phyloP scores from a whole-genome alignment of 2,329 filamentous ascomycete genomes.

The Aureobasidium sp. region DNA sequence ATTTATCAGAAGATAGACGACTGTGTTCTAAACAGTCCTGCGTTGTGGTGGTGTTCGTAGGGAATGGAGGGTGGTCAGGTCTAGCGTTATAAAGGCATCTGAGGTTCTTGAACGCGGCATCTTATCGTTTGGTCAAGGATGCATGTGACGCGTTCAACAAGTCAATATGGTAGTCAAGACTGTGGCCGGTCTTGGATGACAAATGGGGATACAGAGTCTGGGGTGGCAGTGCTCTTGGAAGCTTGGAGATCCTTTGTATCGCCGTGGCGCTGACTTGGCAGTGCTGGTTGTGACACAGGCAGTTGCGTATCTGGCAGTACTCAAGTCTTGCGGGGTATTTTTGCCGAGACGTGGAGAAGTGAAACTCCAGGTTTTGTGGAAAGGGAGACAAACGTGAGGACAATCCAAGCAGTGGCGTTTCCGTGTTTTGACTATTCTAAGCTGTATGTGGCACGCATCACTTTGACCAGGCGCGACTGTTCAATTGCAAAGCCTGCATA shows the following conservation, averaged over 20 bases:
- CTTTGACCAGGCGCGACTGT: too few species aligned
- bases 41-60: neutral
- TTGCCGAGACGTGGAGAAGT: too few species aligned
- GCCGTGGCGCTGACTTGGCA: conserved; percentile 1
- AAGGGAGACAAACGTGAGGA: too few species aligned
- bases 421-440: too few species aligned
- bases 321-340: too few species aligned
- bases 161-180: too few species aligned
- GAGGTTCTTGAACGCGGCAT: neutral
- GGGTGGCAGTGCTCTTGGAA: conserved; percentile 9
- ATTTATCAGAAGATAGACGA: neutral
- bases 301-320: neutral
- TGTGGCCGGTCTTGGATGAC: neutral
- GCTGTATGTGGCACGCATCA: too few species aligned
- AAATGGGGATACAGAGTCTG: neutral
- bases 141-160: neutral
- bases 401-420: too few species aligned
- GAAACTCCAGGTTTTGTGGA: too few species aligned
- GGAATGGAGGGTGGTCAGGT: neutral
- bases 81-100: neutral
- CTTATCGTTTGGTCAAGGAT: neutral
- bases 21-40: neutral
- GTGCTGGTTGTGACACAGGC: neutral
- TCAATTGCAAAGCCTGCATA: too few species aligned
- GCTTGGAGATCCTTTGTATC: conserved; percentile 1